A percentile compares a stretch with the other conserved stretches of the same genome.
phyloP scores from a whole-genome alignment of 2,329 filamentous ascomycete species.

The Colletotrichum costaricense region DNA sequence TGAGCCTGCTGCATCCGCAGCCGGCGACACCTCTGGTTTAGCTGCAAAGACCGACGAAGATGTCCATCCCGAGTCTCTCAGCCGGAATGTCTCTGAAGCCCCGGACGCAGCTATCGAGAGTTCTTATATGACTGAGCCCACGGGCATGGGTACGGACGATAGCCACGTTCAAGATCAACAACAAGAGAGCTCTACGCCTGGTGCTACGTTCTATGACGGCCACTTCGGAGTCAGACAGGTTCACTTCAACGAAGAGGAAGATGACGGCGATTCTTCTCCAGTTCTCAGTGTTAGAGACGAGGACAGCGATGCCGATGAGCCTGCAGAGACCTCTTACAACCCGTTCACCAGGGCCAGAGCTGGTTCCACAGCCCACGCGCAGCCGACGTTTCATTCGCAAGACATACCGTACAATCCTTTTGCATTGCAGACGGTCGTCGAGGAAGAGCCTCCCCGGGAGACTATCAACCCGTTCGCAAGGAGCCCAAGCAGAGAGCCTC shows the following conservation, averaged over 20 bases:
- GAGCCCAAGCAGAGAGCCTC: not conserved
- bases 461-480: slow-evolving; percentile 4
- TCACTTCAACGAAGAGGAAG: slow-evolving; percentile 10
- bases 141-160: slow-evolving; percentile 1
- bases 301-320: slow-evolving; percentile 4
- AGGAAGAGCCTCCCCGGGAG: not conserved
- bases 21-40: not conserved
- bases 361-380: not conserved
- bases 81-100: slow-evolving; percentile 7
- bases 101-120: slow-evolving; percentile 7
- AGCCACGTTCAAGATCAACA: not conserved
- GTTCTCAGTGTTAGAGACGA: slow-evolving; percentile 21
- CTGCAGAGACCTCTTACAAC: not conserved
- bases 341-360: slow-evolving; percentile 11
- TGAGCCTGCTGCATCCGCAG: slow-evolving; percentile 4
- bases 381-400: not conserved
- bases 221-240: not conserved
- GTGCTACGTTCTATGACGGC: not conserved
- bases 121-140: slow-evolving; percentile 16
- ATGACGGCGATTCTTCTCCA: slow-evolving; percentile 1
- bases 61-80: not conserved
- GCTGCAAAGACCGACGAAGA: not conserved
- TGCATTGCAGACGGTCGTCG: not conserved
- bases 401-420: slow-evolving; percentile 24
- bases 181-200: not conserved